Evolutionary conservation across 2,329 filamentous ascomycete species (phyloP).

Genomic region (Phyllosticta citrichinensis): DNA sequence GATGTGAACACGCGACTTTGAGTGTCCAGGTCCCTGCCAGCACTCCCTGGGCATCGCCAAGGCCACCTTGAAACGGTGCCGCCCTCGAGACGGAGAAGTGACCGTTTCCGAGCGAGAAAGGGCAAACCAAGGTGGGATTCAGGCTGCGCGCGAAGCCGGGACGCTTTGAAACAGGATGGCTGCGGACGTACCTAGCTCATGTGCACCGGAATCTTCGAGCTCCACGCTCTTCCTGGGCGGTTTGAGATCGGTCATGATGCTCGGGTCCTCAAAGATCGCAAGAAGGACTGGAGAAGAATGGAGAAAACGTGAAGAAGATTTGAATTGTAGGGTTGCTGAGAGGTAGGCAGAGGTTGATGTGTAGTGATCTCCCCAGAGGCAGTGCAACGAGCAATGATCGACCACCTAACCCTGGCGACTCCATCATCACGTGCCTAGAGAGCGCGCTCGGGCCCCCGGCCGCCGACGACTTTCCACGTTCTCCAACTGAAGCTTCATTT

Average conservation of each 20-base stretch:
- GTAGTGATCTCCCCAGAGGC: conserved; percentile 8
- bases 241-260: conserved; percentile 35
- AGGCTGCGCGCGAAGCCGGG: not conserved
- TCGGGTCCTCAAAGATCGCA: not conserved
- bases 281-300: not conserved
- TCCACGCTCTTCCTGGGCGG: conserved; percentile 46
- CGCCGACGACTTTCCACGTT: not conserved
- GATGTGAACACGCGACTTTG: not conserved
- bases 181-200: conserved; percentile 40
- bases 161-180: not conserved
- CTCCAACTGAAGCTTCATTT: not conserved
- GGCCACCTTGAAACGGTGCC: not conserved
- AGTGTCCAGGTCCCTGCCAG: not conserved
- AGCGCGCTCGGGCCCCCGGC: not conserved
- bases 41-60: not conserved
- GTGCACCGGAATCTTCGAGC: conserved; percentile 46
- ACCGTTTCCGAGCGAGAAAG: not conserved
- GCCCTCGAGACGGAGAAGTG: not conserved
- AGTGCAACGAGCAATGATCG: conserved; percentile 6
- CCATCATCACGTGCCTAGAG: not conserved
- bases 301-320: not conserved
- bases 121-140: not conserved
- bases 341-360: conserved; percentile 5
- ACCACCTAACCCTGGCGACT: not conserved
- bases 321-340: not conserved